A percentile compares a stretch with the other conserved stretches of the same genome.
These are phyloP conservation scores for Sorghum bicolor DNA, from an alignment of 176 grass and related monocot genomes.

Conservation along the genomic window Sorghum_bicolor_NCBIv3 NC_012871.2:73622001-73622500, in stretches of 20 bases:
- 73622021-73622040: slow-evolving; percentile 87
- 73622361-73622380: neutral
- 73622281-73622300: neutral
- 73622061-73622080: slow-evolving; percentile 33
- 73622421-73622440: neutral
- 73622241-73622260: neutral
- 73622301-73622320: slow-evolving; percentile 3
- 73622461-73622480: neutral
- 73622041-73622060: slow-evolving; percentile 84
- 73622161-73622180: neutral
- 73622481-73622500: slow-evolving; percentile 10
- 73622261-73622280: slow-evolving; percentile 12
- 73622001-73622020: slow-evolving; percentile 87
- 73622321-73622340: neutral
- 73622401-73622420: neutral
- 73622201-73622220: slow-evolving; percentile 6
- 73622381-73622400: slow-evolving; percentile 7
- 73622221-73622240: neutral
- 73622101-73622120: neutral
- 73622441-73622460: slow-evolving; percentile 8
- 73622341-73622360: neutral
- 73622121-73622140: neutral
- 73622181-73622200: slow-evolving; percentile 3
- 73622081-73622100: slow-evolving; percentile 33
- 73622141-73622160: neutral